Evolutionary conservation across 1,284 basidiomycete genomes (phyloP), one percentile per base, ranked within the genome.

Genomic region (Schizopora paradoxa): DNA sequence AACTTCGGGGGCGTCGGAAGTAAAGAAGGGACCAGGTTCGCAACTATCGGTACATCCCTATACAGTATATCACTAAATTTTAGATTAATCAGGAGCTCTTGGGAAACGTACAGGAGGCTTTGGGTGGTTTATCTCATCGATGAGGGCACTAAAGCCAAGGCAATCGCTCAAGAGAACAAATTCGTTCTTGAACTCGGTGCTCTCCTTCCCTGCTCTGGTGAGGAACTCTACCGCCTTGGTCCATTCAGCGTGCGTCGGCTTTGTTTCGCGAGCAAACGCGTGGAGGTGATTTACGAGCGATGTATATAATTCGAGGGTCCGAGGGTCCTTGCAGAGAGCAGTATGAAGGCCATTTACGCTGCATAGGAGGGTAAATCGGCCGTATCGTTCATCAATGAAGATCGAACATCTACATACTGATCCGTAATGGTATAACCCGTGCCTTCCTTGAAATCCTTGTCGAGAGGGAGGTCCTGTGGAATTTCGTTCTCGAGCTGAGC

Each of bases 81-180:
- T 18, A 14, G 6, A 21, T 21, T 4, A 3, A 11, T 22, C 22
- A 19, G n/a, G 6, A 22, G 14, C 2, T 23, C 16, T 14, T 1
- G 19, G 16, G 13, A n/a, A 8, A 48, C 58, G 32, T 42, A 64
- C 64, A 35, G 55, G 27, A 23, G 66, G 66, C 51, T 65, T 66
- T 4, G 64, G 65, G 39, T 70, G 65, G 36, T 63, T 61, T 43
- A 67, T 52, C 44, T 67, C 65, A 47, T 70, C 66, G 8, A 70
- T 57, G 16, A 68, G 56, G n/a, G 62, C 66, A 41, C 65, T 67
- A 25, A 68, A 50, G 6, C 68, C 68, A 5, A 69, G 51, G 47
- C 64, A 62, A 50, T 70, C 68, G 49, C 66, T 68, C 23, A 70
- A 56, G n/a, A 70, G 57, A 37, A 69, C 63, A 45, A 70, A 67